A percentile compares a stretch with the other conserved stretches of the same genome.
phyloP scores from a whole-genome alignment of 371 early-diverging fungal species.

The Rhizomucor miehei region DNA sequence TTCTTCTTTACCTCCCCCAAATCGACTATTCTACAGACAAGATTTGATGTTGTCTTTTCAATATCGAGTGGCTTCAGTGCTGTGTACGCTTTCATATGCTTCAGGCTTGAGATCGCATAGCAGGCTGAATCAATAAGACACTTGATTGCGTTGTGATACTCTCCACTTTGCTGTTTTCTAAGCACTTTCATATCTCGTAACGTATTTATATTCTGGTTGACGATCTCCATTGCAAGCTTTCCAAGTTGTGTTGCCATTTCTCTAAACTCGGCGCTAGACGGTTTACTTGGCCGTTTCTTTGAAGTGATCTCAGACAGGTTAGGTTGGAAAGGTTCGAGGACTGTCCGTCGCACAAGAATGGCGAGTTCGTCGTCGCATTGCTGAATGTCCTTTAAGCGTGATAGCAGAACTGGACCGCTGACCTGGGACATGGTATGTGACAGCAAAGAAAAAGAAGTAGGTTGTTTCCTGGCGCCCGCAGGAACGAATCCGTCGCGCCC shows the following conservation, averaged over 20 bases:
- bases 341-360: conserved; percentile 13
- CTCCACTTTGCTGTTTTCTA: neutral
- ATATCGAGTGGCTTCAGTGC: conserved; percentile 36
- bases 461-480: neutral
- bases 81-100: conserved; percentile 33
- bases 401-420: neutral
- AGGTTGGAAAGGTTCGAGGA: conserved; percentile 37
- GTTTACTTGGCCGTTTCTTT: conserved; percentile 15
- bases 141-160: conserved; percentile 16
- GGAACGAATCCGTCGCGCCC: too few relatives aligned
- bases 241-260: conserved; percentile 24
- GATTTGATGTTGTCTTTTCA: conserved; percentile 41
- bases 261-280: conserved; percentile 22
- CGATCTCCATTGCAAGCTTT: conserved; percentile 35
- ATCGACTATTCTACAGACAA: conserved; percentile 43
- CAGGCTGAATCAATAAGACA: conserved; percentile 38
- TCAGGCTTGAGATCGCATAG: conserved; percentile 30
- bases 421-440: neutral
- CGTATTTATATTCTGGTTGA: conserved; percentile 37
- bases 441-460: neutral
- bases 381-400: conserved; percentile 9
- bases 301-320: conserved; percentile 16
- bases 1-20: conserved; percentile 31
- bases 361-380: conserved; percentile 33
- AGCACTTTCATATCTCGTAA: conserved; percentile 15